Evolutionary conservation across 208 protist species (phyloP).

Genomic region (Zelonia costaricensis): DNA sequence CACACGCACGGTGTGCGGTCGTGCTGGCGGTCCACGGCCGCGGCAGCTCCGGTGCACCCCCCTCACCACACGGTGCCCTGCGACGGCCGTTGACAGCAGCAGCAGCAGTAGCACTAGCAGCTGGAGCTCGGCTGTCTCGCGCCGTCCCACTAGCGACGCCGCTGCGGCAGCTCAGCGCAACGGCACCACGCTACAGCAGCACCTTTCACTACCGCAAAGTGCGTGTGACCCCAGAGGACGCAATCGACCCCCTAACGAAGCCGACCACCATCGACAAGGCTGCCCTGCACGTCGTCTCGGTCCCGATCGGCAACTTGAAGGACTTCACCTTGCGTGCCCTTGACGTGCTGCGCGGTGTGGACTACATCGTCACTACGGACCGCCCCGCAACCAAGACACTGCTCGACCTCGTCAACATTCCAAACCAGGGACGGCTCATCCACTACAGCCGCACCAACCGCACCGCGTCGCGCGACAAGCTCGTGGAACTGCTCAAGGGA

Average conservation of each 20-base stretch:
- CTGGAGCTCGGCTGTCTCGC: no score
- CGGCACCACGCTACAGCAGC: constrained; percentile 4
- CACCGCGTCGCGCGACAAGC: constrained; percentile 59
- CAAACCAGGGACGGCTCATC: constrained; percentile 79
- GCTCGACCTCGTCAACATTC: constrained; percentile 84
- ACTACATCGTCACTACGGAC: constrained; percentile 90
- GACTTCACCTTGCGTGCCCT: constrained; percentile 88
- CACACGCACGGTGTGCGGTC: no score
- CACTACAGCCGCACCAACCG: constrained; percentile 83
- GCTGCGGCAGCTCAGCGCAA: constrained; percentile 12
- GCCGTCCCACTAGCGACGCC: background rate
- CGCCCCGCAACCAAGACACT: constrained; percentile 81
- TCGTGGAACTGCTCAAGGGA: constrained; percentile 83
- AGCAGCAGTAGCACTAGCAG: no score
- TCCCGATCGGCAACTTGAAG: constrained; percentile 93
- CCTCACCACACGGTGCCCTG: no score
- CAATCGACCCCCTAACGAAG: constrained; percentile 81
- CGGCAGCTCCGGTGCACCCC: no score
- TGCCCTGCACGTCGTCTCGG: constrained; percentile 84
- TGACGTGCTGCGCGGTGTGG: constrained; percentile 79
- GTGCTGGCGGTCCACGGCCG: no score
- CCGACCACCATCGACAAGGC: constrained; percentile 76
- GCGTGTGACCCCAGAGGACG: constrained; percentile 57
- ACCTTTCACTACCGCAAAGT: constrained; percentile 66
- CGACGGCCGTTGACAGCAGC: no score